These are phyloP conservation scores for Paracamarosporium sp. DNA, from an alignment of 2,329 filamentous ascomycete genomes.

Conservation along the genomic window DNA sequence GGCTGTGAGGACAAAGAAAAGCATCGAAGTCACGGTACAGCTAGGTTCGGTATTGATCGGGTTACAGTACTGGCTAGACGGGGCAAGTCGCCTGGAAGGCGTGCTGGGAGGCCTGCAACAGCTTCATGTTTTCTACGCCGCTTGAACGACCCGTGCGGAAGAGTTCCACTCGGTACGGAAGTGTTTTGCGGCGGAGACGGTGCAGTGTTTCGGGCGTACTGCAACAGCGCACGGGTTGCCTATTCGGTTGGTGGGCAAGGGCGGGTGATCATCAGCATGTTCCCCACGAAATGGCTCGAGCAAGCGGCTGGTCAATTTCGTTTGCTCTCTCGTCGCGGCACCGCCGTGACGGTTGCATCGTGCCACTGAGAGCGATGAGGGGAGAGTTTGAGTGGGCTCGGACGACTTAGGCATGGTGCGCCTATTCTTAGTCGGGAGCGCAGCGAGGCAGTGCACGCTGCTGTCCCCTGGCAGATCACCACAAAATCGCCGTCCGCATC, in stretches of 20 bases:
- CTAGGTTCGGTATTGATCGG: background rate
- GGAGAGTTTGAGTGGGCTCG: background rate
- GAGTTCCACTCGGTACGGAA: background rate
- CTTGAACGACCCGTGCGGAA: background rate
- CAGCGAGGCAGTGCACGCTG: conserved; percentile 7
- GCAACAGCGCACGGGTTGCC: conserved; percentile 3
- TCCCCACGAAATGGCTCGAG: conserved; percentile 1
- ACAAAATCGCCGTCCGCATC: conserved; percentile 3
- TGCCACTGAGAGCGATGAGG: background rate
- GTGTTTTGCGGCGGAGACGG: background rate
- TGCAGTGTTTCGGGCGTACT: conserved; percentile 4
- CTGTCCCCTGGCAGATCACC: conserved; percentile 2
- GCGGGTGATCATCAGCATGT: background rate
- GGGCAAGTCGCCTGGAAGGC: background rate
- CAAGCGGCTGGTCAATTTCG: background rate
- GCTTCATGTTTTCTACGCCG: background rate
- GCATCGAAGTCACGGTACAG: background rate
- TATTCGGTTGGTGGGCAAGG: background rate
- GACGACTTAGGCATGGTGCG: background rate
- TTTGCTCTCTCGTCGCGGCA: background rate
- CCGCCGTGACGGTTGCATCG: background rate
- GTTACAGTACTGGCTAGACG: background rate
- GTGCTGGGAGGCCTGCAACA: background rate
- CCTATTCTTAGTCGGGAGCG: conserved; percentile 9
- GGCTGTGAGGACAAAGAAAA: background rate